Conservation (phyloP, 1,139 yeast genomes). For the Hansenula anomala region DNA sequence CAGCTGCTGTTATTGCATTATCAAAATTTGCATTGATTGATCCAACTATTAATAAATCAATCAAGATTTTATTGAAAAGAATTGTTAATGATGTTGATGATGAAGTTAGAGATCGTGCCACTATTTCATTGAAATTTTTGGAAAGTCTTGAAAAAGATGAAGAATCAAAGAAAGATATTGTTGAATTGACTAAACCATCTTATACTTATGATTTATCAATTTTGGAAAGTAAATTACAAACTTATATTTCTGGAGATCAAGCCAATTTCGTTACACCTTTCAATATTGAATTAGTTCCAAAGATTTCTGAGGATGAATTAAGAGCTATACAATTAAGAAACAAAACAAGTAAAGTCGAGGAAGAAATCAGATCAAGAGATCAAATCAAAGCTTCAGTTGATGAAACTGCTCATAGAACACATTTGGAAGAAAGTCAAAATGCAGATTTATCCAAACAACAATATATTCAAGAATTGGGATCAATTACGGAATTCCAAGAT, state of each 20-base stretch:
- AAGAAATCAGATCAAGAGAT: constrained; percentile 12
- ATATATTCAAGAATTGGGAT: constrained; percentile 60
- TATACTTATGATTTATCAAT: constrained; percentile 68
- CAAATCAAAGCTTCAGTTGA: constrained; percentile 1
- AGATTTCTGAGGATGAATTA: constrained; percentile 46
- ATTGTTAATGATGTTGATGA: constrained; percentile 89
- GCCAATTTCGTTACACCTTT: constrained; percentile 61
- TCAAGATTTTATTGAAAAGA: constrained; percentile 71
- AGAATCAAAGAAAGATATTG: constrained; percentile 27
- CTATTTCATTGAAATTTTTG: constrained; percentile 71
- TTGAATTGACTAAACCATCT: constrained; percentile 57
- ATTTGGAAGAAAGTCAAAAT: constrained; percentile 19
- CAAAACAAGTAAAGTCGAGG: constrained; percentile 31
- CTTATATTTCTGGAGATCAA: constrained; percentile 62
- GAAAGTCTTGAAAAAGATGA: constrained; percentile 39
- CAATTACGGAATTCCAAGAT: constrained; percentile 59
- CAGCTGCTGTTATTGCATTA: constrained; percentile 91
- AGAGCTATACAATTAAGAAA: constrained; percentile 42
- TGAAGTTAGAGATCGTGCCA: constrained; percentile 98
- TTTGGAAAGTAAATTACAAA: constrained; percentile 72
- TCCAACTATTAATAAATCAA: constrained; percentile 59
- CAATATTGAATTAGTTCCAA: constrained; percentile 57
- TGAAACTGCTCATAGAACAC: constrained; percentile 1
- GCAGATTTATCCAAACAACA: constrained; percentile 46
- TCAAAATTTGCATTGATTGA: constrained; percentile 87